Percentiles rank a stretch among this genome's conserved stretches.
phyloP scores from a whole-genome alignment of 106 monocot species.

The Dendrobium catenatum region DNA sequence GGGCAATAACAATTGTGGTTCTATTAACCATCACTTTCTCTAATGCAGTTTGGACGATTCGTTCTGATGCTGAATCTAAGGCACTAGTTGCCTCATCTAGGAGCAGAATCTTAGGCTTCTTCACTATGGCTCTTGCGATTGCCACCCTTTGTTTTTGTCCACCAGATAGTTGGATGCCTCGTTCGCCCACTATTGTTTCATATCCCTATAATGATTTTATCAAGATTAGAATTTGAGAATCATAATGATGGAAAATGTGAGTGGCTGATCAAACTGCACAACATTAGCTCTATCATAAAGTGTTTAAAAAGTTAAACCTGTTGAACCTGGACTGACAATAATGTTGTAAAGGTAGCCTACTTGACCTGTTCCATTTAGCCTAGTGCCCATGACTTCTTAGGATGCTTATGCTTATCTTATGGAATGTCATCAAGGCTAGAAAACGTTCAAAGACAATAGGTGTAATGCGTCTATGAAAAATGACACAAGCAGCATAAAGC shows the following conservation, averaged over 20 bases:
- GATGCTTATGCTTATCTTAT: too few species aligned
- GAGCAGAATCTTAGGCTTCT: constrained; percentile 21
- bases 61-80: constrained; percentile 14
- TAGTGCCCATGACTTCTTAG: too few species aligned
- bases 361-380: too few species aligned
- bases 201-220: constrained; percentile 10
- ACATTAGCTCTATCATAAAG: neutral
- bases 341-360: too few species aligned
- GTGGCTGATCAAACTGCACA: neutral
- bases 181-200: constrained; percentile 16
- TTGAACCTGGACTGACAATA: too few species aligned
- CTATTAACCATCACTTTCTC: constrained; percentile 14
- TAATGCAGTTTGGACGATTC: constrained; percentile 14
- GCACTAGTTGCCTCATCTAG: constrained; percentile 21
- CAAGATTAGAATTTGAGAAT: neutral
- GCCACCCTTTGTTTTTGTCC: constrained; percentile 22
- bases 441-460: too few species aligned
- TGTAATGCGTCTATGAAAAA: too few species aligned
- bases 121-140: constrained; percentile 14
- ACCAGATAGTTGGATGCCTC: constrained; percentile 16
- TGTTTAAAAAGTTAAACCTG: too few species aligned
- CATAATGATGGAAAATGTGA: neutral
- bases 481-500: too few species aligned
- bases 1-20: constrained; percentile 16
- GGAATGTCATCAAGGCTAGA: too few species aligned